phyloP scores from a whole-genome alignment of 2,329 filamentous ascomycete species.

The Verticillium nubilum region DNA sequence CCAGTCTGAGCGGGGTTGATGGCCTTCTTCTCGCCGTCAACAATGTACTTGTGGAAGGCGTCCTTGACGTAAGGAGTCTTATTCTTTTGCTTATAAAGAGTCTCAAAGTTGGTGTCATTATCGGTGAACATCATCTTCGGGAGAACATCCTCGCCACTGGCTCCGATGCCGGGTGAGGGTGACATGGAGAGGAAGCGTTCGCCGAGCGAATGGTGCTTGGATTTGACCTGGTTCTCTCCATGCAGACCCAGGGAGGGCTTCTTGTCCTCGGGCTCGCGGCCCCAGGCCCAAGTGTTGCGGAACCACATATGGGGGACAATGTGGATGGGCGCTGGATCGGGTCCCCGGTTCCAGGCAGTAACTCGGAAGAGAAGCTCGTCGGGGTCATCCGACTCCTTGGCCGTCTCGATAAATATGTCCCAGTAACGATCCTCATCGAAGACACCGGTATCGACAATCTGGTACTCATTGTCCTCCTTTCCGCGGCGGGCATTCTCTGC shows the following conservation, averaged over 20 bases:
- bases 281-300: slow-evolving; percentile 96
- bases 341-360: slow-evolving; percentile 92
- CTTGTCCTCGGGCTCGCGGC: slow-evolving; percentile 65
- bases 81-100: slow-evolving; percentile 74
- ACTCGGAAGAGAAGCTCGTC: slow-evolving; percentile 92
- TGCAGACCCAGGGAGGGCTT: slow-evolving; percentile 73
- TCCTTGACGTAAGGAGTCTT: slow-evolving; percentile 86
- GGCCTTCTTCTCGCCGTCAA: slow-evolving; percentile 72
- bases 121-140: slow-evolving; percentile 88
- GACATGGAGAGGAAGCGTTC: slow-evolving; percentile 80
- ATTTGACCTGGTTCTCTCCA: slow-evolving; percentile 63
- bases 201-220: slow-evolving; percentile 75
- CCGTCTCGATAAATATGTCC: slow-evolving; percentile 95
- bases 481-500: slow-evolving; percentile 75
- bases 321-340: slow-evolving; percentile 83
- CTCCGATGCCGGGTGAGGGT: slow-evolving; percentile 80
- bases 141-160: slow-evolving; percentile 74
- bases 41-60: slow-evolving; percentile 85
- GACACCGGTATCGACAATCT: slow-evolving; percentile 80
- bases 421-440: slow-evolving; percentile 91
- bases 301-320: slow-evolving; percentile 96
- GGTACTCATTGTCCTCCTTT: slow-evolving; percentile 80
- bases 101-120: slow-evolving; percentile 84
- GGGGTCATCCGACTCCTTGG: slow-evolving; percentile 86
- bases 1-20: slow-evolving; percentile 76